Evolutionary conservation across 164 flowering plant genomes (phyloP), one percentile per base, ranked within the genome.

Genomic region (Dillenia suffruticosa): DNA sequence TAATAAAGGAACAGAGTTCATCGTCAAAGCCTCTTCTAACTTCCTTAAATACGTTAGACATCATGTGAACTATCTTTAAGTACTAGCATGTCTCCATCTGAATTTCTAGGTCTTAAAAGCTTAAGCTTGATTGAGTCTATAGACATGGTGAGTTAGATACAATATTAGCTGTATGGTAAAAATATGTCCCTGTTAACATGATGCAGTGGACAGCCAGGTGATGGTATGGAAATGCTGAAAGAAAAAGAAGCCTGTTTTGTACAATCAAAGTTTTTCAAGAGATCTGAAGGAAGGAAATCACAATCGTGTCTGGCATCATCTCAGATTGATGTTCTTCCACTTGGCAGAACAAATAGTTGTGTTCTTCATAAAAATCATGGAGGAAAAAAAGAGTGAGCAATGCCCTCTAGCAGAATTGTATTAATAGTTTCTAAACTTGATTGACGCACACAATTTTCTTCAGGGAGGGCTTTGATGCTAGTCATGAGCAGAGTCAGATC

Each of bases 1-100:
- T 45, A 16, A 64, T 22, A 15, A 78, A 69, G 59, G 57, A 51
- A 50, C 64, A 58, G 32, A 62, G 56, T 51, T 65, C 75, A 61
- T 32, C 54, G 43, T 43, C 71, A 26, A 56, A 65, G 49, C 65
- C 52, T 68, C 69, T 50, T 9, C 44, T 57, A 57, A 62, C 60
- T 50, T 67, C 70, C 32, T 52, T 61, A 50, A 60, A 57, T 43
- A 78, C 81, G 88, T 81, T 26, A 72, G 73, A 26, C 15, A 13
- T 58, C 56, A 51, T 44, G n/a, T 32, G 40, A 32, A 32, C 40
- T 32, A 5, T 6, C 22, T 13, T 9, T 16, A 15, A 51, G 19
- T 17, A 12, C 26, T 16, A 43, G 56, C 56, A 51, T 51, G 10
- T 2, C 40, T 44, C 10, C 45, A 2, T 9, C 0, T 4, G 55